phyloP scores from a whole-genome alignment of 306 rosid genomes.

The Sicyos baderoa region DNA sequence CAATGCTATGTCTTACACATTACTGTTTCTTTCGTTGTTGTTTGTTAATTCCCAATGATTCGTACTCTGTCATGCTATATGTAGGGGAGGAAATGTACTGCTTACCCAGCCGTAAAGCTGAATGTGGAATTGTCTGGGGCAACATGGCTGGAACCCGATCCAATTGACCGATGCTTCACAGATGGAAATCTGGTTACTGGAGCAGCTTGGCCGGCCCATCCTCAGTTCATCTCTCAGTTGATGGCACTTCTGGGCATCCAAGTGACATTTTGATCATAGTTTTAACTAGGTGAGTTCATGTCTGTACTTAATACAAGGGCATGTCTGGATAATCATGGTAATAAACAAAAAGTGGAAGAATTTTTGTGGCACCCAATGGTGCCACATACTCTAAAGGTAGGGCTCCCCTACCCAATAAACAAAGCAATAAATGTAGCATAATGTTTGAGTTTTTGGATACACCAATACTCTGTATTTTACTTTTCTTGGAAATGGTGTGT shows the following conservation, averaged over 20 bases:
- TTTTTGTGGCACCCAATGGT: no score
- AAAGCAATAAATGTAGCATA: not conserved
- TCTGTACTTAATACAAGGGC: not conserved
- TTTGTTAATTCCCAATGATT: not conserved
- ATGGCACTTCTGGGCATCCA: constrained; percentile 53
- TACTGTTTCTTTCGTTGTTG: not conserved
- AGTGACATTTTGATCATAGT: constrained; percentile 41
- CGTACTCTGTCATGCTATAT: not conserved
- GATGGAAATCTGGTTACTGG: constrained; percentile 81
- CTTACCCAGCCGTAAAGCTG: constrained; percentile 74
- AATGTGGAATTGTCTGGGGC: constrained; percentile 61
- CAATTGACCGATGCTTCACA: constrained; percentile 69
- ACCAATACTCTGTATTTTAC: not conserved
- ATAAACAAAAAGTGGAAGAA: no score
- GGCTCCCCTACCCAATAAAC: no score
- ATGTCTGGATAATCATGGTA: not conserved
- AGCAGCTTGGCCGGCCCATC: constrained; percentile 85
- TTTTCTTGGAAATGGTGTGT: not conserved
- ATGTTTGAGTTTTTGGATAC: not conserved
- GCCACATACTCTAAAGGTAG: no score
- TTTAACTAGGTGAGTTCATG: not conserved
- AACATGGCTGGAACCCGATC: constrained; percentile 83
- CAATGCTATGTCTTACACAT: not conserved
- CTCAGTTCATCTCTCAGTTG: constrained; percentile 74
- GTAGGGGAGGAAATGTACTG: constrained; percentile 87